A percentile compares a stretch with the other conserved stretches of the same genome.
Evolutionary conservation across 768 basidiomycete species (phyloP).

Genomic region (Ramaria rubella): DNA sequence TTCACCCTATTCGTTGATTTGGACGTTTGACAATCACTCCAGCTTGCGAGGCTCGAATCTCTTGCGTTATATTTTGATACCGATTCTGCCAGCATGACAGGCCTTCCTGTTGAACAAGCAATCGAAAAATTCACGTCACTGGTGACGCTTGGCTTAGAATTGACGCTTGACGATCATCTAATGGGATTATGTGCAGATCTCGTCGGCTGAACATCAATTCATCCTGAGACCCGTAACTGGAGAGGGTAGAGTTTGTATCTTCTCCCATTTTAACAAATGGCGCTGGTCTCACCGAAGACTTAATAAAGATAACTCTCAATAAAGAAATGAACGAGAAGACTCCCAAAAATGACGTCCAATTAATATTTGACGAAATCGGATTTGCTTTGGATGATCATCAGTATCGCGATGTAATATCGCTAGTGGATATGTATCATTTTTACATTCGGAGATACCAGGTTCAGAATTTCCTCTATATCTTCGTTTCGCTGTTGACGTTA

Average conservation of each 20-base stretch:
- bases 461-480: constrained; percentile 14
- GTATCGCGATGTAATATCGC: constrained; percentile 86
- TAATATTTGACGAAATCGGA: constrained; percentile 90
- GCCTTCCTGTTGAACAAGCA: constrained; percentile 55
- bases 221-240: constrained; percentile 94
- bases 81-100: constrained; percentile 74
- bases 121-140: constrained; percentile 68
- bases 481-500: neutral
- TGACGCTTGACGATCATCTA: neutral
- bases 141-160: constrained; percentile 34
- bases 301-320: constrained; percentile 67
- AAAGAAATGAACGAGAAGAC: constrained; percentile 64
- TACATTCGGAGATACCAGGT: constrained; percentile 82
- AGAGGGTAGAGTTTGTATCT: constrained; percentile 68
- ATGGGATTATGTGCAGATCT: constrained; percentile 34
- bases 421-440: constrained; percentile 95
- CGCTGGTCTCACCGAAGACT: neutral
- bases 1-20: neutral
- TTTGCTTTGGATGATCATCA: constrained; percentile 89
- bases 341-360: constrained; percentile 80
- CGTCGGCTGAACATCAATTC: constrained; percentile 75
- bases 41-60: constrained; percentile 83
- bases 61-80: constrained; percentile 94
- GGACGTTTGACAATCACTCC: neutral
- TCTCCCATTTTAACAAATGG: neutral